Base-by-base conservation (phyloP, 139 green algal genomes). In the Mesotaenium endlicherianum region DNA sequence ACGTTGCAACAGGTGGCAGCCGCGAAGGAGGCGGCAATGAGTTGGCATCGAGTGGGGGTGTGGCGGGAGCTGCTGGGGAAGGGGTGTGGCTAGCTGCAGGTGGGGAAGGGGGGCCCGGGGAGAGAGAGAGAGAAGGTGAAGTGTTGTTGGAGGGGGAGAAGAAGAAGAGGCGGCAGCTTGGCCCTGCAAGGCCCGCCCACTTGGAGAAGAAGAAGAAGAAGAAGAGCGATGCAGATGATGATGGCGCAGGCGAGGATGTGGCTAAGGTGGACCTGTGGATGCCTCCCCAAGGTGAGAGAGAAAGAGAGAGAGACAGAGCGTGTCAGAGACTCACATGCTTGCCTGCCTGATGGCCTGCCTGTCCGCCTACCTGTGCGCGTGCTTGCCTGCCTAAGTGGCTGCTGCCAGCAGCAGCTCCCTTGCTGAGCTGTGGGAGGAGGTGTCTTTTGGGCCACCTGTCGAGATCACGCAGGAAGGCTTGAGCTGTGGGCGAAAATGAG, bases 121-220 rank as follows among this genome's bases (percentile, higher is more conserved):
- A 14, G 11, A 72, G 11, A 72, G 11, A 72, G 20, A 6, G 60
- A 5, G 60, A 8, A 6, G 11, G 11, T 72, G 41, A 72, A 72
- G 43, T 40, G 11, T 14, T 36, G 6, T 72, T 64, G 26, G 26
- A 38, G 36, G 43, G 6, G 60, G 11, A 72, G 60, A 14, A 72
- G 6, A 72, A 72, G 43, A 72, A 72, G 11, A 72, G 11, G 60
- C 41, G 60, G 60, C 41, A 72, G 11, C 43, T 72, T 36, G 60
- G 60, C 8, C 60, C 60, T 47, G 60, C 60, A 14, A 72, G 11
- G 11, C 60, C 60, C 43, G 36, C 60, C 17, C 60, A 72, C 8
- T 11, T 72, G 43, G 11, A 47, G 11, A 72, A 72, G 36, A 38
- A 72, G 11, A 6, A 14, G 11, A 38, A 72, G 11, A 72, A n/a